phyloP scores from a whole-genome alignment of 2,329 filamentous ascomycete genomes.

The Botryotinia globosa region DNA sequence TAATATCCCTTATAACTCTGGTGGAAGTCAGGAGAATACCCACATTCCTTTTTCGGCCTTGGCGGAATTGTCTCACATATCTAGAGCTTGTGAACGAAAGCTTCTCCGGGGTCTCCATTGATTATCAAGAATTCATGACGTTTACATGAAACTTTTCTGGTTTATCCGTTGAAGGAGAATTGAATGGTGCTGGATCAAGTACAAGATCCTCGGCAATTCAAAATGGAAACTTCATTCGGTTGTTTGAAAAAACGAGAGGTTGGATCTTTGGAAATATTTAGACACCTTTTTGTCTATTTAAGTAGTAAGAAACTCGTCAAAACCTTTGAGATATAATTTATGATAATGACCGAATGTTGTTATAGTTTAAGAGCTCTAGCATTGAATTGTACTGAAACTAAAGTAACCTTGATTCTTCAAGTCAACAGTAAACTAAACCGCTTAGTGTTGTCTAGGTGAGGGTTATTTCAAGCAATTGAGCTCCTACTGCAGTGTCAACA shows the following conservation, averaged over 20 bases:
- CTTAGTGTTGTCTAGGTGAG: no score
- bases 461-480: no score
- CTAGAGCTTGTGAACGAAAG: not conserved
- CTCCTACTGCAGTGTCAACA: no score
- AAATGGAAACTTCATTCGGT: not conserved
- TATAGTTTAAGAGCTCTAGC: no score
- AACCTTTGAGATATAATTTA: no score
- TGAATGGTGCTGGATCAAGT: not conserved
- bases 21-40: constrained; percentile 8
- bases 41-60: constrained; percentile 3
- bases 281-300: not conserved
- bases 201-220: no score
- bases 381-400: no score
- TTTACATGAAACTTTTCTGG: not conserved
- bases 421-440: no score
- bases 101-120: not conserved
- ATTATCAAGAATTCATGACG: not conserved
- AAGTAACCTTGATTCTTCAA: no score
- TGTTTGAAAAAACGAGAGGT: not conserved
- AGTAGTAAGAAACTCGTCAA: no score
- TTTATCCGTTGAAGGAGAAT: not conserved
- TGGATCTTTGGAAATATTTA: not conserved
- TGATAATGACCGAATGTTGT: no score
- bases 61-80: not conserved
- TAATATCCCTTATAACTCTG: not conserved